Evolutionary conservation across 495 filamentous ascomycete species (phyloP).

Genomic region (Xylaria nigripes): DNA sequence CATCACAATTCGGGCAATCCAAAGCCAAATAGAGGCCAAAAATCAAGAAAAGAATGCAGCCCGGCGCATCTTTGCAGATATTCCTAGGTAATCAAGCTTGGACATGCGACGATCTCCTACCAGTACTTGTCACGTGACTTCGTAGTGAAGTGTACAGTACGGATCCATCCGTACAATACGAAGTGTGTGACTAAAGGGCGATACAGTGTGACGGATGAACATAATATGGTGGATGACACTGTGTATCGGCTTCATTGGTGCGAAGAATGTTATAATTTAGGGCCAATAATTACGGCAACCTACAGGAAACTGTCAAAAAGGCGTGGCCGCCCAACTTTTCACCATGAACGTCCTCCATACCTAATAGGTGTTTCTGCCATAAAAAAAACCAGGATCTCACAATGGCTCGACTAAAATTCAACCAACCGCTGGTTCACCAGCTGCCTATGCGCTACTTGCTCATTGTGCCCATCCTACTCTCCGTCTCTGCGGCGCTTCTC

Average conservation of each 20-base stretch:
- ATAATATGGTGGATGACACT: background rate
- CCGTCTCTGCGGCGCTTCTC: slow-evolving; percentile 19
- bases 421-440: slow-evolving; percentile 17
- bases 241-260: background rate
- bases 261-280: background rate
- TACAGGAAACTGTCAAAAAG: background rate
- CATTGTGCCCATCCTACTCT: slow-evolving; percentile 25
- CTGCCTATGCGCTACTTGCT: slow-evolving; percentile 24
- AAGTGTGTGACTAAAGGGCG: background rate
- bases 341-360: background rate
- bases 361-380: background rate
- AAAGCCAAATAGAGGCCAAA: background rate
- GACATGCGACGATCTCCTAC: too few species aligned
- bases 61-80: too few species aligned
- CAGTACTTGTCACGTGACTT: too few species aligned
- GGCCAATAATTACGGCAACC: background rate
- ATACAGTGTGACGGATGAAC: background rate
- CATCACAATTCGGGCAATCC: background rate
- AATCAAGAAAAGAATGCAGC: too few species aligned
- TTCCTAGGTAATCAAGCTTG: too few species aligned
- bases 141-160: too few species aligned
- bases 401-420: slow-evolving; percentile 3
- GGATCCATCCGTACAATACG: too few species aligned
- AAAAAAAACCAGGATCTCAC: background rate
- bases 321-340: background rate